Percentiles rank a stretch among this genome's conserved stretches.
Evolutionary conservation across 192 early-diverging fungal species (phyloP).

Genomic region (Podila minutissima): DNA sequence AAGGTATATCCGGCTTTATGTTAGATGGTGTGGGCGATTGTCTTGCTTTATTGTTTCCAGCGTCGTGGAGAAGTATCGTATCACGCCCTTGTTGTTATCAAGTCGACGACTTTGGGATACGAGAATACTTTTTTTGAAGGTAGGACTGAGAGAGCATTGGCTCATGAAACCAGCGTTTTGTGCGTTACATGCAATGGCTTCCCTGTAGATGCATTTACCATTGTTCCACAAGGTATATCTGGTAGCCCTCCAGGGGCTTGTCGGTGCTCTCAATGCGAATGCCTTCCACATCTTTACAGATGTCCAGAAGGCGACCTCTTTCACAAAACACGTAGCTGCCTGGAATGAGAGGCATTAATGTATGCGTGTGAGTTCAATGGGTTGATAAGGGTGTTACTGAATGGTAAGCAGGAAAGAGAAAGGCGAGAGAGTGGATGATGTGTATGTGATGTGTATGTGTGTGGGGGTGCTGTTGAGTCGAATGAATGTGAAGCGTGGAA

Average conservation of each 20-base stretch:
- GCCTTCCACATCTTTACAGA: conserved; percentile 30
- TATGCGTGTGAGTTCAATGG: not conserved
- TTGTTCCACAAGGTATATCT: conserved; percentile 52
- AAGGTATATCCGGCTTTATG: too few relatives aligned
- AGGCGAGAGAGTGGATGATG: too few relatives aligned
- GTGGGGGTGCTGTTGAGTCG: too few relatives aligned
- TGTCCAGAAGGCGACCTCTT: conserved; percentile 25
- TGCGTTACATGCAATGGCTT: not conserved
- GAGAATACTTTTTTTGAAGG: not conserved
- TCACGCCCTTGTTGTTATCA: too few relatives aligned
- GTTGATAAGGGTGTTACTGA: not conserved
- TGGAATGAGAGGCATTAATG: conserved; percentile 17
- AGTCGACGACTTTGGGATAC: too few relatives aligned
- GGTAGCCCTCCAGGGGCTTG: conserved; percentile 33
- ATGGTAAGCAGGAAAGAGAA: not conserved
- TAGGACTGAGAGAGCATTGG: not conserved
- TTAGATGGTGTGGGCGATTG: not conserved
- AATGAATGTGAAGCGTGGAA: too few relatives aligned
- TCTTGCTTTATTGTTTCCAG: not conserved
- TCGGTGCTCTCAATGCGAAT: conserved; percentile 34
- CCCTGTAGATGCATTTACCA: conserved; percentile 15
- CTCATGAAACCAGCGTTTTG: not conserved
- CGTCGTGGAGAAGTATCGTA: too few relatives aligned
- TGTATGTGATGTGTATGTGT: too few relatives aligned
- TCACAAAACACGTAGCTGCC: conserved; percentile 48